Evolutionary conservation across 2,329 filamentous ascomycete genomes (phyloP).

Genomic region (Botrytis galanthina): DNA sequence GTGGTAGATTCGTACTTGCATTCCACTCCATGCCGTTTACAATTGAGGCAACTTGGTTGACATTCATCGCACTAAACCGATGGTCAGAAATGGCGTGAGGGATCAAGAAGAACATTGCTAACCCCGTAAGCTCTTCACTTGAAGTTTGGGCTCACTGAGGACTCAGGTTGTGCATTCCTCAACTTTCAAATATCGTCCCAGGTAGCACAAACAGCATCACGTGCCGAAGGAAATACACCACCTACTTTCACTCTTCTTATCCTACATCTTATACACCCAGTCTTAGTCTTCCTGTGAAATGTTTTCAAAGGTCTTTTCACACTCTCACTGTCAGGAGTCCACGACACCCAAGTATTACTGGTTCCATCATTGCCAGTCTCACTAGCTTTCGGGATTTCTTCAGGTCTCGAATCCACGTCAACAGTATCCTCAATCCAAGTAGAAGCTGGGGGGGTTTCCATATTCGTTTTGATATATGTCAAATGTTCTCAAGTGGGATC

Average conservation of each 20-base stretch:
- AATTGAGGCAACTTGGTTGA: constrained; percentile 28
- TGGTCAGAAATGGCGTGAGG: background rate
- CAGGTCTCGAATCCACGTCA: no score
- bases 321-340: background rate
- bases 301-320: background rate
- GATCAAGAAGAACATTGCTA: background rate
- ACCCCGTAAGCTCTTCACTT: background rate
- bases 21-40: constrained; percentile 25
- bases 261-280: background rate
- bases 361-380: background rate
- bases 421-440: no score
- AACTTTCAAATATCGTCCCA: background rate
- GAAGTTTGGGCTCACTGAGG: background rate
- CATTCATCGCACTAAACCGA: constrained; percentile 30
- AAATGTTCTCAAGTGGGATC: background rate
- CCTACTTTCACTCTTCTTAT: background rate
- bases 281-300: background rate
- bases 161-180: background rate
- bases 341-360: background rate
- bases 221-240: background rate
- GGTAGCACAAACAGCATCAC: background rate
- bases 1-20: constrained; percentile 23
- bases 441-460: background rate
- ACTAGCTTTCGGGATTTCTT: background rate
- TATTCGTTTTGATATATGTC: background rate